phyloP scores from a whole-genome alignment of 345 rosid species.

The Eucalyptus tenuipes region DNA sequence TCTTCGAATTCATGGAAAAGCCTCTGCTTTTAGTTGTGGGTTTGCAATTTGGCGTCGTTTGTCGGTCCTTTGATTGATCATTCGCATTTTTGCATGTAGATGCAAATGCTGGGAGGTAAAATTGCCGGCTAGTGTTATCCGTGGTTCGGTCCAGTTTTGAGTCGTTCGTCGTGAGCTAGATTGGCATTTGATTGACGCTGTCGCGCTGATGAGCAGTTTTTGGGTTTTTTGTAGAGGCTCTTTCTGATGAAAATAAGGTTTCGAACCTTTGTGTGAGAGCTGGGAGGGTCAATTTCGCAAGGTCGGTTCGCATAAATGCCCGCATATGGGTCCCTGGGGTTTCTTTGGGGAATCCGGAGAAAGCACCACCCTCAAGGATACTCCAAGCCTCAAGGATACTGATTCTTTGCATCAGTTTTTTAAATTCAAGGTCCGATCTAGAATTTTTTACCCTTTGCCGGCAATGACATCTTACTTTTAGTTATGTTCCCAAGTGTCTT shows the following conservation, averaged over 20 bases:
- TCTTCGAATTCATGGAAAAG: background rate
- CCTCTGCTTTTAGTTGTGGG: background rate
- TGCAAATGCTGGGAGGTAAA: slow-evolving; percentile 5
- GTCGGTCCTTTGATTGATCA: background rate
- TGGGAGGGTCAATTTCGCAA: slow-evolving; percentile 2
- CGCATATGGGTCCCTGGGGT: slow-evolving; percentile 35
- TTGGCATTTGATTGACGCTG: background rate
- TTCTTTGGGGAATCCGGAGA: slow-evolving; percentile 3
- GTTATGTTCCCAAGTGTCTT: background rate
- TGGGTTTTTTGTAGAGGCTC: background rate
- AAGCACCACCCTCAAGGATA: slow-evolving; percentile 38
- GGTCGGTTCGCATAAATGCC: slow-evolving; percentile 38
- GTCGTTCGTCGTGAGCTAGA: background rate
- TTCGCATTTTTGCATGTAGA: background rate
- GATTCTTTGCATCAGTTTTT: slow-evolving; percentile 43
- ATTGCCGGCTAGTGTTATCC: slow-evolving; percentile 13
- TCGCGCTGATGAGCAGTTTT: background rate
- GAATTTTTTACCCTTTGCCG: background rate
- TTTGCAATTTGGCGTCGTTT: background rate
- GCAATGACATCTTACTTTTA: background rate
- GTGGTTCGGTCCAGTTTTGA: background rate
- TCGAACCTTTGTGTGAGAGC: slow-evolving; percentile 3
- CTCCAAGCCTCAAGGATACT: slow-evolving; percentile 52
- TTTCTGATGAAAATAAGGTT: background rate
- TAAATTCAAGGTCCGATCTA: slow-evolving; percentile 40